Base-by-base conservation (phyloP, 805 yeast species). In the Candida sakaeoensis region DNA sequence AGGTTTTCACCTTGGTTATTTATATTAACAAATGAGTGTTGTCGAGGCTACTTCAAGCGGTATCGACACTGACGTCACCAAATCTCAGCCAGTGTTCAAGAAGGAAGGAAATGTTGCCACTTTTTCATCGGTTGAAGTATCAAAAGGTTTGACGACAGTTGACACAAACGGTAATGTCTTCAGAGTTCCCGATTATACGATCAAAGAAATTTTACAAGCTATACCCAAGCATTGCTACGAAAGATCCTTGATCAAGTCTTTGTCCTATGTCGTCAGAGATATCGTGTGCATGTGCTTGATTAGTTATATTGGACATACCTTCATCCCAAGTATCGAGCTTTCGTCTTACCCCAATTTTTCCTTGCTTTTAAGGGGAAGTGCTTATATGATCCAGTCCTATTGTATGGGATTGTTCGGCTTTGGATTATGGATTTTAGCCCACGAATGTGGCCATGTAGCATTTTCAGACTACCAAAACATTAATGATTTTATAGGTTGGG, bases 381-480 rank as follows among this genome's bases (percentile, higher is more conserved):
- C 76, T 34, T 85, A 93, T 91, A 49, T 70, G 35, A 61, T 58
- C 13, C 80, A 83, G 55, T 61, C 79, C 13, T 55, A 72, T 39
- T 55, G 65, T 33, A 75, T 77, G 47, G 75, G 80, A 40, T 60
- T 75, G 42, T 69, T 75, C 47, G 77, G 79, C 5, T 70, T 75
- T 41, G 83, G 84, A 32, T 56, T 77, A 37, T 78, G 82, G 83
- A 74, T 78, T 45, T 57, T 78, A 54, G 81, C 80, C 34, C 82
- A 77, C 54, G 82, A 77, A 59, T 78, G 83, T 65, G 82, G 83
- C 30, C 84, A 78, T 55, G 74, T 72, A 38, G 82, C 82, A 14
- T 78, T 78, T 53, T 70, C 78, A 27, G 80, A 77, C 49, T 74
- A 74, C 51, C 67, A 63, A 42, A 56, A 55, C 51, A 66, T 78